phyloP scores from a whole-genome alignment of 495 filamentous ascomycete species.

The Penicillium salamii region DNA sequence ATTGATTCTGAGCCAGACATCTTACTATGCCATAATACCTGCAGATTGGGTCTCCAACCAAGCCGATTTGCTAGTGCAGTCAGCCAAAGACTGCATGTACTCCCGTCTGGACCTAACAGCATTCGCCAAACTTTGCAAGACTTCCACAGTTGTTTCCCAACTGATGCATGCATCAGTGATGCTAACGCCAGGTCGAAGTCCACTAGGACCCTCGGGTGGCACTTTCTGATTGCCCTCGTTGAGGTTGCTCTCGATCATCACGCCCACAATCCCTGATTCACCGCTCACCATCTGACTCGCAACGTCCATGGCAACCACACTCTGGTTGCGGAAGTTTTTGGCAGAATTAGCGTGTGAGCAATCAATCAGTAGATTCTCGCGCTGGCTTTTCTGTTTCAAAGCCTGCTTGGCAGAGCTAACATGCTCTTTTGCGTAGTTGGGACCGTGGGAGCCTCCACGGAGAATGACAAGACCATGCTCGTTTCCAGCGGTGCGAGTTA shows the following conservation, averaged over 20 bases:
- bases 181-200: conserved; percentile 84
- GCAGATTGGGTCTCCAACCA: too few relatives aligned
- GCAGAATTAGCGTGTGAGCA: conserved; percentile 82
- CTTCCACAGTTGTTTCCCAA: conserved; percentile 83
- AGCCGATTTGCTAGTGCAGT: too few relatives aligned
- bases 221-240: conserved; percentile 95
- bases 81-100: conserved; percentile 29
- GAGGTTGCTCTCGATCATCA: conserved; percentile 99
- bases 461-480: conserved; percentile 97
- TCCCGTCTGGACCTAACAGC: conserved; percentile 74
- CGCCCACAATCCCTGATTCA: conserved; percentile 84
- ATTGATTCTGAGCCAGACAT: too few relatives aligned
- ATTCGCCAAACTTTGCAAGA: conserved; percentile 82
- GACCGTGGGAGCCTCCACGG: conserved; percentile 85
- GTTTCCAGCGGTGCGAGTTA: conserved; percentile 88
- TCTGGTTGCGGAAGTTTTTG: conserved; percentile 79
- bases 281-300: conserved; percentile 83
- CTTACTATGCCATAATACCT: too few relatives aligned
- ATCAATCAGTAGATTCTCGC: conserved; percentile 92
- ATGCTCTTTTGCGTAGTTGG: too few relatives aligned
- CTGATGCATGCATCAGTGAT: conserved; percentile 98
- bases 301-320: conserved; percentile 79
- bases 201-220: conserved; percentile 73
- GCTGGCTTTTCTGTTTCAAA: conserved; percentile 80
- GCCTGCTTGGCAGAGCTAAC: conserved; percentile 76